Evolutionary conservation across 2,329 filamentous ascomycete genomes (phyloP).

Genomic region (Pseudocercospora fuligena): DNA sequence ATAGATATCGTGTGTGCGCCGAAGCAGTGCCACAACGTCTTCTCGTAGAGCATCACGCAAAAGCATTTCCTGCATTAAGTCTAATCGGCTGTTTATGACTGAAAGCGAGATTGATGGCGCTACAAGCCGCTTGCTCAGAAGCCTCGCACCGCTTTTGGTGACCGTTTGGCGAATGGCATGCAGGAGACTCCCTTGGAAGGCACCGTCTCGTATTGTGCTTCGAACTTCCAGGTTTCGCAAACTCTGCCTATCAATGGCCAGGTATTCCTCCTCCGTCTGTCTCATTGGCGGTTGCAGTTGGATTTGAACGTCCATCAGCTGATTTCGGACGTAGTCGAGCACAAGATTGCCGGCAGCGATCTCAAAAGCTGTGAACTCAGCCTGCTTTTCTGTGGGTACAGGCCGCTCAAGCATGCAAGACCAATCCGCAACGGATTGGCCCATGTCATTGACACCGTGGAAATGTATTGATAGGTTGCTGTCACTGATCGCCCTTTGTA

Average conservation of each 20-base stretch:
- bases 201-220: conserved; percentile 79
- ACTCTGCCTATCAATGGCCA: conserved; percentile 91
- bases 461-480: conserved; percentile 74
- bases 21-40: conserved; percentile 68
- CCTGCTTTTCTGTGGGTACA: conserved; percentile 58
- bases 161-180: conserved; percentile 89
- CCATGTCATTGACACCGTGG: conserved; percentile 54
- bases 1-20: conserved; percentile 80
- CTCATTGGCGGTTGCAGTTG: conserved; percentile 82
- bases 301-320: conserved; percentile 76
- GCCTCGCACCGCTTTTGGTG: conserved; percentile 85
- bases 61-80: conserved; percentile 79
- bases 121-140: conserved; percentile 82
- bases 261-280: conserved; percentile 74
- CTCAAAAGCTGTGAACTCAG: conserved; percentile 70
- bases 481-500: conserved; percentile 40
- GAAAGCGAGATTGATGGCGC: conserved; percentile 86
- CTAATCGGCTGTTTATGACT: conserved; percentile 77
- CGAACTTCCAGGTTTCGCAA: conserved; percentile 88
- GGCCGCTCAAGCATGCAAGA: conserved; percentile 75
- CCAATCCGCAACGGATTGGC: conserved; percentile 68
- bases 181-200: conserved; percentile 80
- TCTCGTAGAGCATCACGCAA: conserved; percentile 71
- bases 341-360: conserved; percentile 76
- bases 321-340: conserved; percentile 81